phyloP scores from a whole-genome alignment of 768 basidiomycete genomes.

The Trametes villosa region DNA sequence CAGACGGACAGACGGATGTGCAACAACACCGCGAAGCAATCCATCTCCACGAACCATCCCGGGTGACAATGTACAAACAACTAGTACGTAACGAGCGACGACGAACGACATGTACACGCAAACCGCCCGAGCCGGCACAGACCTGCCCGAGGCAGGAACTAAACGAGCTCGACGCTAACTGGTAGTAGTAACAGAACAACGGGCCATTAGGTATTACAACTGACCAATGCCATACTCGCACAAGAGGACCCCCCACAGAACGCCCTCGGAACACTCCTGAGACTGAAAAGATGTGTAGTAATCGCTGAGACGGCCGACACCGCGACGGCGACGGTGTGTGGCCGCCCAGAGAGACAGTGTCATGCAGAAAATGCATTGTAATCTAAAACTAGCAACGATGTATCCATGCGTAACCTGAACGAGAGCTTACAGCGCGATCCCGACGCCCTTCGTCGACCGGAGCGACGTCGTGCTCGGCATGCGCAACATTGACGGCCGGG shows the following conservation, averaged over 20 bases:
- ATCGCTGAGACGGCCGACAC: no score
- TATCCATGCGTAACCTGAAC: not conserved
- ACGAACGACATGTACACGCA: not conserved
- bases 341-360: no score
- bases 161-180: not conserved
- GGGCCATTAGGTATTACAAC: slow-evolving; percentile 16
- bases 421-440: slow-evolving; percentile 18
- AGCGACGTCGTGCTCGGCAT: slow-evolving; percentile 27
- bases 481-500: slow-evolving; percentile 29
- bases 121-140: not conserved
- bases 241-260: not conserved
- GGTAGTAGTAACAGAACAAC: slow-evolving; percentile 6
- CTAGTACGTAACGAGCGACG: slow-evolving; percentile 10
- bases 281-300: not conserved
- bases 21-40: no score
- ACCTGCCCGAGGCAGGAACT: not conserved
- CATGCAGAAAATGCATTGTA: not conserved
- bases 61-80: slow-evolving; percentile 17
- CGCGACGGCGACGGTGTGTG: no score
- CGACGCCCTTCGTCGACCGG: slow-evolving; percentile 20
- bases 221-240: slow-evolving; percentile 16
- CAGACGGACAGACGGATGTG: no score
- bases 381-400: not conserved
- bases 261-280: not conserved
- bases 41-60: no score